Base-by-base conservation (phyloP, 2,329 filamentous ascomycete species). In the Fusarium tanahbumbuense region DNA sequence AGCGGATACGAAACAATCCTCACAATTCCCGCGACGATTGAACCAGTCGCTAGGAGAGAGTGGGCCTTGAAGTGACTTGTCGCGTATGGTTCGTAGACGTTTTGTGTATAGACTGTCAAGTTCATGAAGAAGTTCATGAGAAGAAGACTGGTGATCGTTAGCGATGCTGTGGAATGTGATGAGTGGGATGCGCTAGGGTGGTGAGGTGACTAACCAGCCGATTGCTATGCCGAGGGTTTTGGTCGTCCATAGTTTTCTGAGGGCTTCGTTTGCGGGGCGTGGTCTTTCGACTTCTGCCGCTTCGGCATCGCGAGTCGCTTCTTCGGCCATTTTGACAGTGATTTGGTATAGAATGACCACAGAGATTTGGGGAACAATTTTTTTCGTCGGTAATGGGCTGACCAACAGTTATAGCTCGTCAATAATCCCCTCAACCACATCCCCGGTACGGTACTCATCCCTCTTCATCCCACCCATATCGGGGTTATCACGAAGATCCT, bases 111-210 rank as follows among this genome's bases (percentile, higher is more conserved):
- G 3, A 72, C 69, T 2, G 62, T 67, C 6, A 71, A 5, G 16
- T 72, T 72, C 68, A 71, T 71, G 11, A 71, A 71, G 12, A 72
- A 71, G 50, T 69, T 72, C 68, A 71, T 71, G 4, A 72, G 15
- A 3, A 71, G 44, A 27, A 71, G 54, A 34, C 68, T 71, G 5
- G 1, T 1, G 7, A 2, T 5, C 2, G n/a, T 68, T 8, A 44
- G 28, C 6, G 28, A 30, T 30, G 6, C 28, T 30, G 28, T 15
- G 12, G 6, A 30, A 7, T 7, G 2, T 2, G 5, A 6, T 0
- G 12, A 4, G 9, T 3, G 1, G 3, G 3, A 9, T 1, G 12
- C 7, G 28, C 4, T 13, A 30, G 28, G 28, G 12, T 30, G 28
- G 28, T 30, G 28, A 8, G 28, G 12, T 30, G 6, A 13, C 56